Percentiles rank a stretch among this genome's conserved stretches.
These are phyloP conservation scores for Rhytidiadelphus loreus DNA, from an alignment of 225 moss, liverwort and hornwort species.

Conservation along the genomic window DNA sequence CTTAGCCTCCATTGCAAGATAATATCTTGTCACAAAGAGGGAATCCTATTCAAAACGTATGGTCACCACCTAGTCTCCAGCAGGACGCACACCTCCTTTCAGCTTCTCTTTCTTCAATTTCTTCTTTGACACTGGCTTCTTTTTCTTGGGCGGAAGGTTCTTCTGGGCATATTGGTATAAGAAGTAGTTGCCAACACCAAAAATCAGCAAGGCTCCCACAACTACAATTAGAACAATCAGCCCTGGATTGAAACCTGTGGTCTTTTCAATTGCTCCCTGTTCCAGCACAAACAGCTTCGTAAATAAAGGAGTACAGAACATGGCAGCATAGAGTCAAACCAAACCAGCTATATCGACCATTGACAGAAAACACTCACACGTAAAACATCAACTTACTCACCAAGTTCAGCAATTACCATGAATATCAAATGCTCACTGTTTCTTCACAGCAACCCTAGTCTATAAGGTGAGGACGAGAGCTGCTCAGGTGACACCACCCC, in stretches of 20 bases:
- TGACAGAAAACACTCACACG: neutral
- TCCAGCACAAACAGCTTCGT: neutral
- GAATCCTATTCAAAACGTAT: neutral
- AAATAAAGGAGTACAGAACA: neutral
- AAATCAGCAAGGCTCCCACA: constrained; percentile 65
- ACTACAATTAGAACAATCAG: constrained; percentile 82
- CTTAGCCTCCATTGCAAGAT: neutral
- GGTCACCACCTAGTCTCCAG: constrained; percentile 48
- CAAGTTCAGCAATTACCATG: neutral
- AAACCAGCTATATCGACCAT: neutral
- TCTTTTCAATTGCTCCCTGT: constrained; percentile 51
- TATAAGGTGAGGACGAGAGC: neutral
- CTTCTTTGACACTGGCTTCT: constrained; percentile 91
- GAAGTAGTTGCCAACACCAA: constrained; percentile 77
- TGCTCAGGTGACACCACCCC: neutral
- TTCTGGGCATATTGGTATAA: constrained; percentile 87
- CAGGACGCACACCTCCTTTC: constrained; percentile 82
- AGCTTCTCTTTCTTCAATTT: constrained; percentile 89
- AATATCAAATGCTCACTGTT: neutral
- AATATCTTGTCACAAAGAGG: neutral
- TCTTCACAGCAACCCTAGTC: neutral
- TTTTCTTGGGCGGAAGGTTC: constrained; percentile 65
- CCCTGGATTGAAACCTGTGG: constrained; percentile 68
- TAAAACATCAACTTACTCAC: neutral
- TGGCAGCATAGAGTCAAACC: neutral